Base-by-base conservation (phyloP, 2,329 filamentous ascomycete species). In the Nakataea oryzae region DNA sequence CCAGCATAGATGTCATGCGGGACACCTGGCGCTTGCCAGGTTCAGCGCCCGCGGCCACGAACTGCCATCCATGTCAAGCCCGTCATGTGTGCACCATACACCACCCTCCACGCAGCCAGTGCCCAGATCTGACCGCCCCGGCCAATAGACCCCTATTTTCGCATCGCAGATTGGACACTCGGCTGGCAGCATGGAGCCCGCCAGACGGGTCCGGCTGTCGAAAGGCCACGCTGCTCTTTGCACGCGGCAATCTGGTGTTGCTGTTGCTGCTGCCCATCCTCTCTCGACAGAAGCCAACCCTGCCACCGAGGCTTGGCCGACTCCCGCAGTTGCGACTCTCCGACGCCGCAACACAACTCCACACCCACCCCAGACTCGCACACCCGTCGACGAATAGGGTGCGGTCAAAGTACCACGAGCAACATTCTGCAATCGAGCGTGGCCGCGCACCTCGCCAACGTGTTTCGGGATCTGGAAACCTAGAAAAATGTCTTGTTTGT, bases 321-420 rank as follows among this genome's bases (percentile, higher is more conserved):
- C 34, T 41, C 8, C 34, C 34, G 21, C 34, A 41, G n/a, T n/a
- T 8, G 41, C 17, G 17, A 50, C 41, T n/a, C 41, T 50, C 41
- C n/a, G 41, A 50, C 5, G 41, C 41, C 41, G 41, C 41, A 47
- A 21, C 17, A 24, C 54, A 9, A 26, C 54, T 14, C 54, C 24
- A 28, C 54, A 26, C 54, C 54, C 54, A 56, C 12, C 26, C 54
- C 17, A 11, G 54, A 24, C 54, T 56, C 24, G 26, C 24, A 29
- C 11, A 29, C 11, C 24, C 24, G 14, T 14, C 7, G 12, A 24
- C 75, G 74, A 78, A 78, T 77, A 68, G 70, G 70, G 74, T 65
- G 68, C 65, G 71, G 69, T 69, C 66, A 67, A 72, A 61, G 64
- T 67, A 64, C 73, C 76, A 78, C 75, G 76, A 72, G 75, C 62